Evolutionary conservation across 73 alveolate species (phyloP).

Genomic region (Diophrys appendiculata): DNA sequence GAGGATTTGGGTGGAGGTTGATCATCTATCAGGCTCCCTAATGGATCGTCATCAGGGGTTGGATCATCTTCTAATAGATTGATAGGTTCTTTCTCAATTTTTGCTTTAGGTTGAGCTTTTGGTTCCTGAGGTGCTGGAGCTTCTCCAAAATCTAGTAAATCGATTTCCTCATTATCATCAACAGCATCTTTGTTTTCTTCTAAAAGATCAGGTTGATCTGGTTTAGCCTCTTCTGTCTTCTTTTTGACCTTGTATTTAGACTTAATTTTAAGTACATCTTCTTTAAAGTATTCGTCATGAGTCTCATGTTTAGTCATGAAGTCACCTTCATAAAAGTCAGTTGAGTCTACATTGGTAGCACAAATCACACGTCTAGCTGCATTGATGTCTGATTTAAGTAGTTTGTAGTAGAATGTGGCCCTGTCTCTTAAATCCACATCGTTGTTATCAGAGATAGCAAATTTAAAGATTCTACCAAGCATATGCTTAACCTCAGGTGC

Average conservation of each 20-base stretch:
- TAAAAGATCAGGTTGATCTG: background rate
- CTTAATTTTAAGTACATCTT: slow-evolving; percentile 20
- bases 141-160: slow-evolving; percentile 20
- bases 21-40: no score
- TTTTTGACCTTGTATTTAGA: no score
- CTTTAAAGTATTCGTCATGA: slow-evolving; percentile 21
- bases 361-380: slow-evolving; percentile 53
- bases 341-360: background rate
- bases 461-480: slow-evolving; percentile 68
- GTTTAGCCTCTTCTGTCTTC: background rate
- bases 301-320: background rate
- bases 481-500: slow-evolving; percentile 83
- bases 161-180: background rate
- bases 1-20: no score
- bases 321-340: background rate
- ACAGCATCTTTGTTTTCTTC: slow-evolving; percentile 2
- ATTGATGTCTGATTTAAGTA: slow-evolving; percentile 41
- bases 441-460: slow-evolving; percentile 42
- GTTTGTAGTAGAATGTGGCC: slow-evolving; percentile 78
- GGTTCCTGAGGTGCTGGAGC: no score
- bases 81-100: no score
- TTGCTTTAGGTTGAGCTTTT: no score
- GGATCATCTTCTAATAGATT: no score
- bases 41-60: no score
- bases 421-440: slow-evolving; percentile 76